Evolutionary conservation across 225 moss, liverwort and hornwort genomes (phyloP).

Genomic region (Straminergon stramineum): DNA sequence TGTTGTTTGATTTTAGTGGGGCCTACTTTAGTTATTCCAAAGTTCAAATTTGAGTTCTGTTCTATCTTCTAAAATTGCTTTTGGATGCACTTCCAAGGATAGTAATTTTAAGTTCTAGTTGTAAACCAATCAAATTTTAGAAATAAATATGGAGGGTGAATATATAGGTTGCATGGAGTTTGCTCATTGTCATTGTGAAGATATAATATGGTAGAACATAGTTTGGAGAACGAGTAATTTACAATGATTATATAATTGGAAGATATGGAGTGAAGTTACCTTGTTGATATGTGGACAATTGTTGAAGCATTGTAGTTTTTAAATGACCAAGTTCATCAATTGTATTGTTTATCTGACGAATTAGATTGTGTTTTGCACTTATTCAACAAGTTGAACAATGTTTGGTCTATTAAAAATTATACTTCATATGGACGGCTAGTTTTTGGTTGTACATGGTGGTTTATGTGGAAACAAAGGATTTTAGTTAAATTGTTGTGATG

Average conservation of each 20-base stretch:
- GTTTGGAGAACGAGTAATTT: neutral
- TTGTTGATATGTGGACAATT: neutral
- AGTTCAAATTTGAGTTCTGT: neutral
- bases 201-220: neutral
- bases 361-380: neutral
- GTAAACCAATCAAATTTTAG: neutral
- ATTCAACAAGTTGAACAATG: neutral
- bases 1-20: neutral
- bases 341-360: neutral
- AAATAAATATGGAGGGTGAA: neutral
- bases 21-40: rapidly evolving
- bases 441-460: neutral
- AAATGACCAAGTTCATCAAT: neutral
- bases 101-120: neutral
- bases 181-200: neutral
- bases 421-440: rapidly evolving
- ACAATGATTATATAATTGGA: neutral
- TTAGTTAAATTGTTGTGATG: rapidly evolving
- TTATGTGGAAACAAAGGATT: rapidly evolving
- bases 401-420: neutral
- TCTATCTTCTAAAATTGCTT: neutral
- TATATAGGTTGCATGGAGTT: neutral
- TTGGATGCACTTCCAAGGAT: neutral
- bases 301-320: rapidly evolving
- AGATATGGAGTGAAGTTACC: neutral